Conservation (phyloP, 768 basidiomycete genomes). For the Leccinum olivaceopallidum region DNA sequence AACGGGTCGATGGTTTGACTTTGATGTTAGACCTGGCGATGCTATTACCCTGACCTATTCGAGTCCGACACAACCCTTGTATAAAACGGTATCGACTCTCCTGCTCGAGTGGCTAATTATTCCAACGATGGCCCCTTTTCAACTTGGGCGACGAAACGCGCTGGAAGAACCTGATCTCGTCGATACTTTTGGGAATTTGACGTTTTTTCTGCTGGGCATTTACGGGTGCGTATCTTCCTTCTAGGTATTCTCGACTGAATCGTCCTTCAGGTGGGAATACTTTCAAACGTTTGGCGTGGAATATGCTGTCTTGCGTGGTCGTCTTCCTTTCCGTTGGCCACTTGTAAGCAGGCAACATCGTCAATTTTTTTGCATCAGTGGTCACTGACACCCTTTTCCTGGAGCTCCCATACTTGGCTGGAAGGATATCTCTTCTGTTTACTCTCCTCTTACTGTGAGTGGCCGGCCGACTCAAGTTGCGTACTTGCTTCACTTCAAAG, state of each 20-base stretch:
- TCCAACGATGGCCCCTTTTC: slow-evolving; percentile 14
- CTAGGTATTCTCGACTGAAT: background rate
- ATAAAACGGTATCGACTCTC: background rate
- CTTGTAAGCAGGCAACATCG: slow-evolving; percentile 19
- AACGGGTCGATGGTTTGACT: background rate
- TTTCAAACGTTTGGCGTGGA: slow-evolving; percentile 20
- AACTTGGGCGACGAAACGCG: slow-evolving; percentile 18
- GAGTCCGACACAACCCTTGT: background rate
- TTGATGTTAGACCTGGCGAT: background rate
- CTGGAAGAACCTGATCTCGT: slow-evolving; percentile 1
- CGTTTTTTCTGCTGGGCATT: slow-evolving; percentile 19
- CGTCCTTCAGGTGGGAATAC: slow-evolving; percentile 26
- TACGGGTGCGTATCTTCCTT: slow-evolving; percentile 14
- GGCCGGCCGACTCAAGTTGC: background rate
- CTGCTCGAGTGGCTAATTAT: background rate
- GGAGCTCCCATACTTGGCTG: slow-evolving; percentile 29
- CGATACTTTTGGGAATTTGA: background rate
- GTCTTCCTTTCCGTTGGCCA: slow-evolving; percentile 26
- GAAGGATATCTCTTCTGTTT: slow-evolving; percentile 18
- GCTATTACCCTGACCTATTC: background rate
- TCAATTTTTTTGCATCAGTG: background rate
- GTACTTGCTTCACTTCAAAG: background rate
- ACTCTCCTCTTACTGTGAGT: slow-evolving; percentile 19
- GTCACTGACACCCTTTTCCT: background rate
- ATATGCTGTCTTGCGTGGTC: slow-evolving; percentile 20